Conservation (phyloP, 352 stramenopile genomes). For the Phytophthora aleatoria region DNA sequence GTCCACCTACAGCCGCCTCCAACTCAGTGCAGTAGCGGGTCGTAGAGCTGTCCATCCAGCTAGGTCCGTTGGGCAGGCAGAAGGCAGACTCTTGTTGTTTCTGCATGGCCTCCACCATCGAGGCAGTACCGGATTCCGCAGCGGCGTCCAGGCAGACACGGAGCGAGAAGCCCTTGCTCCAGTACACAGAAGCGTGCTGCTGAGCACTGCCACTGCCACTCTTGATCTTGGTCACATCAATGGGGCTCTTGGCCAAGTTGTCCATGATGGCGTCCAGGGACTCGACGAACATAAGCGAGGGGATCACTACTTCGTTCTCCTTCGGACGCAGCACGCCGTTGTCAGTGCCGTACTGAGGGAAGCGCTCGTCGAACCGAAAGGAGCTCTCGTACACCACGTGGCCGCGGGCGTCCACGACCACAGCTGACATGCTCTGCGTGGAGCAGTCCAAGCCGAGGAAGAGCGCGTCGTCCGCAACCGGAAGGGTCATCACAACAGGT, state of each 20-base stretch:
- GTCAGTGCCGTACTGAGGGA: slow-evolving; percentile 66
- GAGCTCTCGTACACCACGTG: slow-evolving; percentile 54
- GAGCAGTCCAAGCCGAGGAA: slow-evolving; percentile 83
- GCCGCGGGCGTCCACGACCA: slow-evolving; percentile 51
- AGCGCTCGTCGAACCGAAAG: slow-evolving; percentile 74
- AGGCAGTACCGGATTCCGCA: slow-evolving; percentile 11
- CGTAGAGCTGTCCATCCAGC: slow-evolving; percentile 90
- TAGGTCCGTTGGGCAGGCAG: slow-evolving; percentile 64
- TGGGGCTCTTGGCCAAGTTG: slow-evolving; percentile 36
- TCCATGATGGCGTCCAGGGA: slow-evolving; percentile 71
- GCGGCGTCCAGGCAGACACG: slow-evolving; percentile 37
- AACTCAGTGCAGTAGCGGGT: slow-evolving; percentile 55
- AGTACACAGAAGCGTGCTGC: slow-evolving; percentile 85
- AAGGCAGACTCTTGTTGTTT: slow-evolving; percentile 47
- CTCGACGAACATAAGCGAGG: slow-evolving; percentile 82
- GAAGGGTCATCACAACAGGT: slow-evolving; percentile 7
- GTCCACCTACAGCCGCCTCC: slow-evolving; percentile 62
- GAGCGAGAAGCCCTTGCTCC: slow-evolving; percentile 59
- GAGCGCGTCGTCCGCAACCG: slow-evolving; percentile 31
- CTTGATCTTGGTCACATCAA: slow-evolving; percentile 53
- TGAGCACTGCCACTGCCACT: slow-evolving; percentile 79
- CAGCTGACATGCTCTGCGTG: slow-evolving; percentile 84
- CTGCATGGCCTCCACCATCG: slow-evolving; percentile 32
- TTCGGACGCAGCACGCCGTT: slow-evolving; percentile 69
- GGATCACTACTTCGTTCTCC: slow-evolving; percentile 60